A percentile compares a stretch with the other conserved stretches of the same genome.
Evolutionary conservation across 257 asterid species (phyloP).

Genomic region (Forsythia viridissima): DNA sequence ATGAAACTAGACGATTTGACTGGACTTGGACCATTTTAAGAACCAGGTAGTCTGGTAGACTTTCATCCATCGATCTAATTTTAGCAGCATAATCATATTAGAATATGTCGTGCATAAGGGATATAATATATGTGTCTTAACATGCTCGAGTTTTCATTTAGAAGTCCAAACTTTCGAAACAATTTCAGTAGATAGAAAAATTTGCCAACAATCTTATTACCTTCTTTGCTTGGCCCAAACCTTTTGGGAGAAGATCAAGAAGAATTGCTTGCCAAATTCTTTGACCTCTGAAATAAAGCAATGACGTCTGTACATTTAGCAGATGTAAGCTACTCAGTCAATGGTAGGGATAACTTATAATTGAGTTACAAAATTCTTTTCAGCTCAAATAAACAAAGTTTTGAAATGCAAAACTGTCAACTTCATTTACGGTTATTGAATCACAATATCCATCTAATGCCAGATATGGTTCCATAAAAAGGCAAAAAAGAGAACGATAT

Average conservation of each 20-base stretch:
- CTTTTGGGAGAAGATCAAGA: slow-evolving; percentile 85
- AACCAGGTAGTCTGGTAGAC: not conserved
- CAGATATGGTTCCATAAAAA: no score
- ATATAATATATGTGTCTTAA: not conserved
- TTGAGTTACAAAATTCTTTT: not conserved
- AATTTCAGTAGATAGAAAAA: not conserved
- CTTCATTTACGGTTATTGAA: no score
- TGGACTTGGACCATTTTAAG: not conserved
- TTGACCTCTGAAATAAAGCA: slow-evolving; percentile 94
- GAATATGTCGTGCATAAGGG: not conserved
- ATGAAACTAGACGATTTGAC: not conserved
- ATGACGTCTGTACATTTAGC: slow-evolving; percentile 64
- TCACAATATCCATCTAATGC: no score
- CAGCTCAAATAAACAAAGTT: not conserved
- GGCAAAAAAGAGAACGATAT: not conserved
- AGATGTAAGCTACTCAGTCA: slow-evolving; percentile 28
- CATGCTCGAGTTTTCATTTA: not conserved
- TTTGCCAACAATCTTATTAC: slow-evolving; percentile 28
- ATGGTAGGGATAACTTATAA: slow-evolving; percentile 10
- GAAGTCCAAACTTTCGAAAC: not conserved
- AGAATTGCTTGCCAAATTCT: slow-evolving; percentile 86
- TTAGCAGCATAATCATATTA: not conserved
- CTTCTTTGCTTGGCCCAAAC: slow-evolving; percentile 70
- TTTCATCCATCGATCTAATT: not conserved
- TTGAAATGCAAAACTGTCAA: not conserved